Evolutionary conservation across 2,329 filamentous ascomycete genomes (phyloP).

Genomic region (Microsporum audouinii): DNA sequence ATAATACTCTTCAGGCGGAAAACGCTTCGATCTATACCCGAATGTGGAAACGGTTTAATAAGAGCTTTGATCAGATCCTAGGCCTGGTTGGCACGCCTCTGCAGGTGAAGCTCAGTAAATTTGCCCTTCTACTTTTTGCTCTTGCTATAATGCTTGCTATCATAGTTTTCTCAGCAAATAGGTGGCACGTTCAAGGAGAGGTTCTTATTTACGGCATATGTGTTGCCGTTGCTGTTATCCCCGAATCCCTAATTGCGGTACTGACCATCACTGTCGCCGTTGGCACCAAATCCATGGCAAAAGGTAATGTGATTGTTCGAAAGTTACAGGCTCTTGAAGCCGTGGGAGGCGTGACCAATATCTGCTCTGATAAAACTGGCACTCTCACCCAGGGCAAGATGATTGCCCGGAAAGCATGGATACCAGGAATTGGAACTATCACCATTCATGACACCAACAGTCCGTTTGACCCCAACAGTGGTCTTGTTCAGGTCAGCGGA

Average conservation of each 20-base stretch:
- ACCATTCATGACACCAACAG: constrained; percentile 40
- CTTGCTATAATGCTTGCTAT: constrained; percentile 52
- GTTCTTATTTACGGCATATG: constrained; percentile 50
- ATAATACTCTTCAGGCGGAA: constrained; percentile 36
- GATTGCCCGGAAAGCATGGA: constrained; percentile 44
- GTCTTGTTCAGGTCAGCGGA: constrained; percentile 18
- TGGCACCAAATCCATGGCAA: constrained; percentile 43
- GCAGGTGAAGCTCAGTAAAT: constrained; percentile 52
- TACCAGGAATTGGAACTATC: constrained; percentile 41
- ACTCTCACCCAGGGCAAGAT: constrained; percentile 49
- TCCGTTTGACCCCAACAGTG: constrained; percentile 43
- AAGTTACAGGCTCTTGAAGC: constrained; percentile 43
- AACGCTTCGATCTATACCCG: constrained; percentile 33
- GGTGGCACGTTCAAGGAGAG: constrained; percentile 39
- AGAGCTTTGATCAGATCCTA: constrained; percentile 26
- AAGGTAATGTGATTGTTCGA: constrained; percentile 42
- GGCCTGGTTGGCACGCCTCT: constrained; percentile 51
- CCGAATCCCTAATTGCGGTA: constrained; percentile 48
- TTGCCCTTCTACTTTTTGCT: constrained; percentile 51
- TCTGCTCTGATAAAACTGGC: constrained; percentile 38
- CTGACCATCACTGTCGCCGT: constrained; percentile 53
- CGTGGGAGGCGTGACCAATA: constrained; percentile 45
- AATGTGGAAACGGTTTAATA: constrained; percentile 35
- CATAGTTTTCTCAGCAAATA: constrained; percentile 53
- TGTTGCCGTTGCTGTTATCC: constrained; percentile 44